A percentile compares a stretch with the other conserved stretches of the same genome.
These are phyloP conservation scores for Erigeron philadelphicus DNA, from an alignment of 140 eudicot genomes.

Conservation along the genomic window DNA sequence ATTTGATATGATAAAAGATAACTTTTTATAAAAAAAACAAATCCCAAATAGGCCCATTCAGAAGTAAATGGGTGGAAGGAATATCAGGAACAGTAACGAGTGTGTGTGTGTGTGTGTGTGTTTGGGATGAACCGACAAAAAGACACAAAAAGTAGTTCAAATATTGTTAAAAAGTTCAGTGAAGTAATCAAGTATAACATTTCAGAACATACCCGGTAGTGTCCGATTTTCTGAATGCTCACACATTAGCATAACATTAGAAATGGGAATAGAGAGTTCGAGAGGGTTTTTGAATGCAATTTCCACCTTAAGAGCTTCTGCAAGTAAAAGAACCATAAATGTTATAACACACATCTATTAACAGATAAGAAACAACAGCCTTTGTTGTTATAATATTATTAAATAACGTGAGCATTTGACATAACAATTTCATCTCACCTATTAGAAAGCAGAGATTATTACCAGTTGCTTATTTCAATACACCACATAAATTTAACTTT, in stretches of 20 bases:
- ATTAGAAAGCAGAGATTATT: slow-evolving; percentile 10
- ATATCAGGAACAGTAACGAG: neutral
- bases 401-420: neutral
- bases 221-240: slow-evolving; percentile 53
- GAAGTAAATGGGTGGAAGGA: neutral
- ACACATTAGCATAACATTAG: slow-evolving; percentile 63
- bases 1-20: neutral
- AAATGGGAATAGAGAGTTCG: slow-evolving; percentile 72
- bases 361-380: slow-evolving; percentile 13
- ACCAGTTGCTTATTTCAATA: slow-evolving; percentile 15
- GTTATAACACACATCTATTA: slow-evolving; percentile 7
- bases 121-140: neutral
- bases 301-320: slow-evolving; percentile 80
- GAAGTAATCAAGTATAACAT: neutral
- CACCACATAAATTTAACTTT: neutral
- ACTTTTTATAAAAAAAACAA: neutral
- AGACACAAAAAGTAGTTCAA: neutral
- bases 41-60: neutral
- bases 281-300: slow-evolving; percentile 84
- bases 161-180: neutral
- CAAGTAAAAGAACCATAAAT: slow-evolving; percentile 28
- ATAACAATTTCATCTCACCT: neutral
- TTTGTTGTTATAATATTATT: neutral
- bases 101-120: neutral
- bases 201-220: slow-evolving; percentile 41